These are phyloP conservation scores for Ustilago nuda DNA, from an alignment of 1,284 basidiomycete genomes.

Conservation along the genomic window DNA sequence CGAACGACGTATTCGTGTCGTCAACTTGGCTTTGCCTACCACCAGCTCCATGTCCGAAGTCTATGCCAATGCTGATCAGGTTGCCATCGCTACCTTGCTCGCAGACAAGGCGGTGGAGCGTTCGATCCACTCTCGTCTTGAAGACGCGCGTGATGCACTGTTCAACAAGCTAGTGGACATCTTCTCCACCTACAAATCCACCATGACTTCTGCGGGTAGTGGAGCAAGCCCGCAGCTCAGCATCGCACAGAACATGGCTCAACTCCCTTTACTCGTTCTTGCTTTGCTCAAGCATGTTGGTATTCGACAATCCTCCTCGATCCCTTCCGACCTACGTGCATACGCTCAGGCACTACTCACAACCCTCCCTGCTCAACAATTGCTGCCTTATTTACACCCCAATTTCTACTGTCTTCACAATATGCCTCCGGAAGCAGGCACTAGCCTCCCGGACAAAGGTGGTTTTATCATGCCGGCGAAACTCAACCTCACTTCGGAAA, in stretches of 20 bases:
- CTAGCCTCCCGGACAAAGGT: constrained; percentile 37
- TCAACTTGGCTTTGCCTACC: constrained; percentile 91
- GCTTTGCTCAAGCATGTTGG: constrained; percentile 96
- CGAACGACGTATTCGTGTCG: constrained; percentile 94
- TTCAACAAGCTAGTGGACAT: constrained; percentile 92
- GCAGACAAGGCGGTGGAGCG: constrained; percentile 98
- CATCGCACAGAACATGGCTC: constrained; percentile 90
- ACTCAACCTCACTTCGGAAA: constrained; percentile 91
- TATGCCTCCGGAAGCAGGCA: constrained; percentile 86
- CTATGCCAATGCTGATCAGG: constrained; percentile 93
- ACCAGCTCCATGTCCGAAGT: constrained; percentile 92
- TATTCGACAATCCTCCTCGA: constrained; percentile 92
- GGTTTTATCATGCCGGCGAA: constrained; percentile 81
- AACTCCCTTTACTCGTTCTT: constrained; percentile 88
- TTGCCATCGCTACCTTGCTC: constrained; percentile 87
- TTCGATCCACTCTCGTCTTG: constrained; percentile 84
- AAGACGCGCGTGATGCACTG: constrained; percentile 91
- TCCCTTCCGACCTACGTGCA: constrained; percentile 93
- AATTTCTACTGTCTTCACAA: constrained; percentile 95
- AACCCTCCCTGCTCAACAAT: constrained; percentile 87
- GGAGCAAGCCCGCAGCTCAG: constrained; percentile 95
- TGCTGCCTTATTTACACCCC: constrained; percentile 94
- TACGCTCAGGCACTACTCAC: constrained; percentile 94
- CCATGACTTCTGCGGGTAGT: constrained; percentile 91
- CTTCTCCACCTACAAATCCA: constrained; percentile 90